Evolutionary conservation across 2,329 filamentous ascomycete species (phyloP), one percentile per base, ranked within the genome.

Genomic region (Claviceps humidiphila): DNA sequence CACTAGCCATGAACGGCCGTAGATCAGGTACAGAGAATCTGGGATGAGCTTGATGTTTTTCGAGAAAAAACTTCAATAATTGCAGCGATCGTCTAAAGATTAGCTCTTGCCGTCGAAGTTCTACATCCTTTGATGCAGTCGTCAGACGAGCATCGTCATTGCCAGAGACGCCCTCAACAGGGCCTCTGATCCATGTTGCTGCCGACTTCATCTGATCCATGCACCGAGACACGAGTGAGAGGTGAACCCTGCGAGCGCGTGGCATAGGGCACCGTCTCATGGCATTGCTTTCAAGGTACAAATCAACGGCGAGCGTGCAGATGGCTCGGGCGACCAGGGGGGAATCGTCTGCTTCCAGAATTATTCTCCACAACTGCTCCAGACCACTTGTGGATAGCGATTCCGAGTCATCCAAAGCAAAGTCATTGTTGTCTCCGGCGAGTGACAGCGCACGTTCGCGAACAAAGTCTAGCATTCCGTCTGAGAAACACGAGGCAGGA

Each of bases 281-380:
- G n/a, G 72, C 68, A 9, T 62, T 60, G 60, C 75, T 79, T 34
- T 80, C 71, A 38, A 93, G 73, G 61, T 93, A 95, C 13, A 89
- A 74, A 24, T 83, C 76, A 45, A 71, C 68, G 24, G 89, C 87
- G 3, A 95, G 78, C 22, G 82, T 81, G 49, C 74, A 74, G 34
- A 85, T 89, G 1, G 87, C 85, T 50, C 74, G 69, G 20, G 76
- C 74, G 58, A 87, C 87, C 47, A 94, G 81, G 0, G 74, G 77
- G 40, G 76, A 71, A 40, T 78, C 72, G 5, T 81, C 80, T 1
- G 86, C 81, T 16, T 78, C 82, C 51, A 95, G 70, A 38, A 91
- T 81, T 59, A 95, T 80, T 24, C 81, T 80, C 90, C 90, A 95
- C n/a, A 95, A 71, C 53, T 89, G 77, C 58, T 93, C 85, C 44